Percentiles rank a stretch among this genome's conserved stretches.
phyloP scores from a whole-genome alignment of 257 asterid genomes.

The Lithospermum erythrorhizon region DNA sequence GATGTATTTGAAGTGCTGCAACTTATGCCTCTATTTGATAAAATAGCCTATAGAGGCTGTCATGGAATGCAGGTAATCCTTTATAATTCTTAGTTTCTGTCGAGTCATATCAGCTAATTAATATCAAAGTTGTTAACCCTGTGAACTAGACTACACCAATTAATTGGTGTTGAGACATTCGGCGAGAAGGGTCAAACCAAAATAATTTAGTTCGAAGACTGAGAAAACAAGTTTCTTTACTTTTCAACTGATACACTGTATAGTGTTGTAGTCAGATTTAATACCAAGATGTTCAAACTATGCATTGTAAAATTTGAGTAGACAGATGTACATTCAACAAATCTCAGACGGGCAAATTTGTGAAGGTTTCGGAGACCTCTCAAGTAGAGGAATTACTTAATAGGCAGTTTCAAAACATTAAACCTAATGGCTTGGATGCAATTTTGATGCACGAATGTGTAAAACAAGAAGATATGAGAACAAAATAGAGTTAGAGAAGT shows the following conservation, averaged over 20 bases:
- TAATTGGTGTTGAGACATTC: no score
- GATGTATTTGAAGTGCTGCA: constrained; percentile 10
- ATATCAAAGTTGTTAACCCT: not conserved
- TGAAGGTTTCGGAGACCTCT: no score
- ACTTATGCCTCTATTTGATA: constrained; percentile 15
- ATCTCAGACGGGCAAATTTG: no score
- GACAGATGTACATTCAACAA: no score
- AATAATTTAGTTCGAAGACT: no score
- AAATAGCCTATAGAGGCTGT: constrained; percentile 93
- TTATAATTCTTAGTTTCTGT: constrained; percentile 4
- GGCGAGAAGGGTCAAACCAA: no score
- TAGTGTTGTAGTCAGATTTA: no score
- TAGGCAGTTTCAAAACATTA: not conserved
- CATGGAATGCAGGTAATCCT: constrained; percentile 69
- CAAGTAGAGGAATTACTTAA: no score
- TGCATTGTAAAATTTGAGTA: no score
- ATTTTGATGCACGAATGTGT: constrained; percentile 55
- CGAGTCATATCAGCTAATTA: not conserved
- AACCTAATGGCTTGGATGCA: constrained; percentile 6
- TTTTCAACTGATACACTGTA: no score
- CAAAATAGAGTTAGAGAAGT: constrained; percentile 68
- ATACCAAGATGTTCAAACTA: no score
- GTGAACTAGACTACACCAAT: not conserved
- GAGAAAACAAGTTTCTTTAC: no score
- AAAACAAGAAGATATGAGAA: constrained; percentile 87